Conservation (phyloP, 352 stramenopile species). For the Phytopythium boreale region DNA sequence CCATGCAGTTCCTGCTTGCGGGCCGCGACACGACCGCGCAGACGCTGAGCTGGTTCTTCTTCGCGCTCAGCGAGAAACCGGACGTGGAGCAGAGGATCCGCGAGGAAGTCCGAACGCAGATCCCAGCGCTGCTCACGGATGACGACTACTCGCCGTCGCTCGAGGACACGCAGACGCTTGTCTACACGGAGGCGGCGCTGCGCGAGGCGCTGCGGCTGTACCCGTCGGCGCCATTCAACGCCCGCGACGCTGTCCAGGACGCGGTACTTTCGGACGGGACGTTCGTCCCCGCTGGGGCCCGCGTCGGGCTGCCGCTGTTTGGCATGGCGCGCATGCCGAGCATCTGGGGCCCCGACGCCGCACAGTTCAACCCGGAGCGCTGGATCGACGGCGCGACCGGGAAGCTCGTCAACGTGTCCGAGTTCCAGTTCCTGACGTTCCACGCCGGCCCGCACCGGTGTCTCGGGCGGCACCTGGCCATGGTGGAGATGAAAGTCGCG, state of each 20-base stretch:
- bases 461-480: conserved; percentile 45
- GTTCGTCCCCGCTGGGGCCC: conserved; percentile 11
- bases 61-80: conserved; percentile 32
- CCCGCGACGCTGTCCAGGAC: conserved; percentile 3
- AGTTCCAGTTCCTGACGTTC: conserved; percentile 56
- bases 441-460: conserved; percentile 49
- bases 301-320: conserved; percentile 19
- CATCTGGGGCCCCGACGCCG: conserved; percentile 40
- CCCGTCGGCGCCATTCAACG: conserved; percentile 5
- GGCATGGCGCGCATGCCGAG: conserved; percentile 22
- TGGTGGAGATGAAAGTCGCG: conserved; percentile 59
- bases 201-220: conserved; percentile 10
- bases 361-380: conserved; percentile 53
- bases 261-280: conserved; percentile 29
- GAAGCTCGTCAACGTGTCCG: conserved; percentile 22
- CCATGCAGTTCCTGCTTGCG: conserved; percentile 52
- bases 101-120: conserved; percentile 13
- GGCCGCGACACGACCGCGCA: conserved; percentile 48
- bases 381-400: conserved; percentile 40
- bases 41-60: conserved; percentile 43
- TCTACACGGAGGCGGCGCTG: conserved; percentile 12
- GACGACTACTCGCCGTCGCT: conserved; percentile 1
- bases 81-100: conserved; percentile 19
- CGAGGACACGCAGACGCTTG: conserved; percentile 6
- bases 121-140: conserved; percentile 11